Base-by-base conservation (phyloP, 176 grass and related monocot genomes). In the Elaeis guineensis region DNA sequence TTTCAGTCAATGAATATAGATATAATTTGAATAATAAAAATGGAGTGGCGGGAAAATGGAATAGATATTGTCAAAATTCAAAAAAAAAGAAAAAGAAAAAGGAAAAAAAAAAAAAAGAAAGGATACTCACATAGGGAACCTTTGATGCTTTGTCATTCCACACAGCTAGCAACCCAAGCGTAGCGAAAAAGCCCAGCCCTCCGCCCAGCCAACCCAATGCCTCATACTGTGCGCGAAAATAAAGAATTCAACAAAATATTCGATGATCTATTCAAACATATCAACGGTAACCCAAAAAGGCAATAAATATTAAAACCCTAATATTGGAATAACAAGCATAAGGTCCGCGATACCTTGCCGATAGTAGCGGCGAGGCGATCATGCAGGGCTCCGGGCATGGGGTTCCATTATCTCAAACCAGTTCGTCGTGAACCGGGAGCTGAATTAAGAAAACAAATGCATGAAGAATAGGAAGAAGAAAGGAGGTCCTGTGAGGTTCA, bases 281-380 rank as follows among this genome's bases (percentile, higher is more conserved):
- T 35, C 8, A 2, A 35, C 8, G 32, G 6, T 8, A 35, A 35
- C 32, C 6, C 5, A 35, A 35, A 35, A 35, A 6, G 32, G 32
- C 32, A 11, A 35, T 9, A 35, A 8, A 8, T 8, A 35, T 35
- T 6, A 9, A 35, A 32, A 35, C 8, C 32, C 32, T 35, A 9
- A 35, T 9, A 35, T 1, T 35, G 6, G 7, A 9, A 35, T 35
- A 35, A 35, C 32, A 0, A 35, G 32, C 32, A 35, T n/a, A n/a
- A n/a, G n/a, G n/a, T n/a, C n/a, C n/a, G n/a, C n/a, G n/a, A n/a
- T 17, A 98, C 94, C 94, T 92, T 89, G 58, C 94, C 94, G 66
- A 98, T 89, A 59, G 79, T 78, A 17, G 94, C 88, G 49, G 94
- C 84, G 19, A 98, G 69, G 60, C 94, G 88, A 73, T 98, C 94